Evolutionary conservation across 495 filamentous ascomycete species (phyloP).

Genomic region (Aspergillus carlsbadensis): DNA sequence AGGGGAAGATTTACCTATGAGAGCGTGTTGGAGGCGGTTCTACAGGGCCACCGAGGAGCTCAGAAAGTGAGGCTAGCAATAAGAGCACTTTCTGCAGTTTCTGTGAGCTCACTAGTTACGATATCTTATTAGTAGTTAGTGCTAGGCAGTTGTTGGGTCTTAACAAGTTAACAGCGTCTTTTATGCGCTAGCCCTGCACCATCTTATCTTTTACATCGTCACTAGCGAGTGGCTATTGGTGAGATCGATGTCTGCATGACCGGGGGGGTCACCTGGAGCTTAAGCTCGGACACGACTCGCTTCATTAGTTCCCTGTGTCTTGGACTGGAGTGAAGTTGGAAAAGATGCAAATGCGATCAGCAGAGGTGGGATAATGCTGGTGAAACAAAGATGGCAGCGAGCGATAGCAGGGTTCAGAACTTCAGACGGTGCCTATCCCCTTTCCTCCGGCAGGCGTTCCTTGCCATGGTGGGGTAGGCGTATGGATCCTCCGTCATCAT

Average conservation of each 20-base stretch:
- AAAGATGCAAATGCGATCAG: too few relatives aligned
- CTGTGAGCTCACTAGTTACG: not conserved
- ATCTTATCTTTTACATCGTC: slow-evolving; percentile 6
- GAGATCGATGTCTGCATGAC: not conserved
- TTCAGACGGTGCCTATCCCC: too few relatives aligned
- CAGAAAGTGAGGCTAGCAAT: slow-evolving; percentile 14
- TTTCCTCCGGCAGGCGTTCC: not conserved
- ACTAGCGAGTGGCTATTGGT: not conserved
- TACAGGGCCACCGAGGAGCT: not conserved
- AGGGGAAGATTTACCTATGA: not conserved
- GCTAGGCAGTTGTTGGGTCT: not conserved
- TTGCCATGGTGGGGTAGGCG: slow-evolving; percentile 4
- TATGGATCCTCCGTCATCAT: not conserved
- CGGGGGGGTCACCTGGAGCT: not conserved
- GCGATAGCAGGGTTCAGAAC: too few relatives aligned
- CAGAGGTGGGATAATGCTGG: too few relatives aligned
- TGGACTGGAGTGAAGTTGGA: too few relatives aligned
- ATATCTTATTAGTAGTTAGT: not conserved
- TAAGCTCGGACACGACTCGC: not conserved
- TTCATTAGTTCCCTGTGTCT: too few relatives aligned
- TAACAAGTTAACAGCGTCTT: not conserved
- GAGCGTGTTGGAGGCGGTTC: not conserved
- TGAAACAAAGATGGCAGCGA: too few relatives aligned
- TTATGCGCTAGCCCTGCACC: slow-evolving; percentile 4
- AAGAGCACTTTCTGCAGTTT: not conserved